Base-by-base conservation (phyloP, 139 green algal genomes). In the Picochlorum sp. region DNA sequence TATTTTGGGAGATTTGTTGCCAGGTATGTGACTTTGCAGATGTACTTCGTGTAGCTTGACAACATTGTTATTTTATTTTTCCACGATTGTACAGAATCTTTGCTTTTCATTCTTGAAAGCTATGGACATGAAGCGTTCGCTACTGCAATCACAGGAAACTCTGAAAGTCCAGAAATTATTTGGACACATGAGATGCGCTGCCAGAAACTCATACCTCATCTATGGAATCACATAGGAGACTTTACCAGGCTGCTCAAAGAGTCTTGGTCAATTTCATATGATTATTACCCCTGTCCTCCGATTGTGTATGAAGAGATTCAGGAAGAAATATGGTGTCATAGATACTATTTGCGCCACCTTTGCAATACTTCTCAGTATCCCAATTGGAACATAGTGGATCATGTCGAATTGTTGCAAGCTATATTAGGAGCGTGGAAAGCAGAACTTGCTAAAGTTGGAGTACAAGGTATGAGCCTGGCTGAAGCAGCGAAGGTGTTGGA, bases 331-430 rank as follows among this genome's bases (percentile, higher is more conserved):
- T 96, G 82, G 77, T 95, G 89, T 74, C 86, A 95, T 79, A 71
- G 90, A 30, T 97, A 97, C 81, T 97, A 97, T 75, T 83, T 98
- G 51, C 75, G 81, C 52, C 90, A 95, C 73, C 74, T 97, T 49
- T 90, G 80, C 62, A 81, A 97, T 71, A 80, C 84, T 21, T 64
- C 65, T 0, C 77, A 80, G 23, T 96, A 94, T 77, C 72, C 77
- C 1, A 67, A 78, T 57, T 96, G 88, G 90, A 75, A 67, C 1
- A 66, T 96, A 13, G 79, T 84, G 49, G 88, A 96, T 45, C 87
- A 95, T 51, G 83, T 96, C 13, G 75, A 77, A 21, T 77, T 97
- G 55, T 77, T 96, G 51, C 90, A 96, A 86, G 77, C 84, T 1
- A 67, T 97, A 60, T 83, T 97, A 67, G 78, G 79, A 24, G 82